Conservation (phyloP, 495 filamentous ascomycete species). For the Corynascus novoguineensis region DNA sequence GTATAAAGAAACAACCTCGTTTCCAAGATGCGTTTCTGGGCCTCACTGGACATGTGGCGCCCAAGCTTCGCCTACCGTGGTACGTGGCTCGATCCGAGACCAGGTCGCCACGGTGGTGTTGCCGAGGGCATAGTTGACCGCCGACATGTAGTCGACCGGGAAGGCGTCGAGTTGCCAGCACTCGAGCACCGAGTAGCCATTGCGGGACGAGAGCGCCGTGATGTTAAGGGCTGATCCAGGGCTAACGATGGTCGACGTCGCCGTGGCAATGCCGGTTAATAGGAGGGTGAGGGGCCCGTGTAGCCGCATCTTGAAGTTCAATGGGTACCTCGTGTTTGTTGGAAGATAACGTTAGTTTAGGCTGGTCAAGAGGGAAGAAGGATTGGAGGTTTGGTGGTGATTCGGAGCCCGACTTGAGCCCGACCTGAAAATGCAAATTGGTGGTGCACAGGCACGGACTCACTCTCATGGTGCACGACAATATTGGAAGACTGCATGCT, state of each 20-base stretch:
- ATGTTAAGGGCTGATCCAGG: conserved; percentile 21
- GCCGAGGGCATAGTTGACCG: conserved; percentile 26
- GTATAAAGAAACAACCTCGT: neutral
- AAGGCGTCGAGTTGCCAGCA: conserved; percentile 26
- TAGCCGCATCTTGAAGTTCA: neutral
- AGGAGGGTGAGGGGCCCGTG: neutral
- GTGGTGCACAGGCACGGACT: too few species aligned
- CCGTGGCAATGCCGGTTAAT: too few species aligned
- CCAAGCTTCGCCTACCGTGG: conserved; percentile 26
- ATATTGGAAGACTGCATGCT: too few species aligned
- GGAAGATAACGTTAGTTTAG: too few species aligned
- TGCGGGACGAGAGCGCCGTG: conserved; percentile 25
- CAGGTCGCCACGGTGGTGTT: conserved; percentile 24
- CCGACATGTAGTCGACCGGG: conserved; percentile 25
- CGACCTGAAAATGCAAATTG: too few species aligned
- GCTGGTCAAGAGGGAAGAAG: too few species aligned
- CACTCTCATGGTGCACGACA: too few species aligned
- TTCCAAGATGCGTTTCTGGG: neutral
- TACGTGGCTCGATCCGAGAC: conserved; percentile 26
- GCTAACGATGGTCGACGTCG: too few species aligned
- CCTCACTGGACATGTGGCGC: conserved; percentile 27
- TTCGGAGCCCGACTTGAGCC: too few species aligned
- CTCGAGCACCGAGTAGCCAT: conserved; percentile 28
- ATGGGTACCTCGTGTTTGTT: too few species aligned
- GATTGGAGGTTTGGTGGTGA: too few species aligned